Evolutionary conservation across 495 filamentous ascomycete genomes (phyloP), one percentile per base, ranked within the genome.

Genomic region (Penicillium longicatenatum): DNA sequence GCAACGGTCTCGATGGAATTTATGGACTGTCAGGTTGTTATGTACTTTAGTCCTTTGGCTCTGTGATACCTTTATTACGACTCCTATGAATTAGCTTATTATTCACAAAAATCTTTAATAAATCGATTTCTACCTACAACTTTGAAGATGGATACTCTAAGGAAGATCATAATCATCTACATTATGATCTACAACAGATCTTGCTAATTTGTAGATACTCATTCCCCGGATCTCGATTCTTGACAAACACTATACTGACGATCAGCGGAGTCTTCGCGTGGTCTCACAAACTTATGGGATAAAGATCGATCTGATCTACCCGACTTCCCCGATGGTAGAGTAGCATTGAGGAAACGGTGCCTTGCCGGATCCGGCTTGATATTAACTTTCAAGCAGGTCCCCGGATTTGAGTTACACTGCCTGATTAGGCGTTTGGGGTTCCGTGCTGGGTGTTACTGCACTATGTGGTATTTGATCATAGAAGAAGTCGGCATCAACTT

Each of bases 31-130:
- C 16, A 39, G 46, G 24, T 21, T 12, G 3, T 24, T 17, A 49
- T 49, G 46, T 49, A 49, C 29, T 30, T 31, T 49, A 30, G 46
- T 30, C 24, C 29, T 46, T 49, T 6, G 26, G 20, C 26, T 24
- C 24, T 17, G 46, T 49, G 46, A 49, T 49, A 49, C 24, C 46
- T 49, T 39, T n/a, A n/a, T 39, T 39, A 39, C 37, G 37, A 39
- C n/a, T 39, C 37, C 3, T n/a, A 39, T 39, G 37, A 39, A 39
- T 17, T 39, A 39, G 14, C 37, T 17, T 12, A 39, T 39, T 39
- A 35, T 35, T 26, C 26, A 11, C 31, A 35, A 35, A 35, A 12
- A 3, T 35, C 12, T 14, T 10, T 26, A 26, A 26, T 5, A 26
- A 0, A 6, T 26, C 26, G 4, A 26, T 26, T 26, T 26, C 7